Percentiles rank a stretch among this genome's conserved stretches.
Conservation (phyloP, 176 grass and related monocot genomes). For the Cenchrus americanus region DNA sequence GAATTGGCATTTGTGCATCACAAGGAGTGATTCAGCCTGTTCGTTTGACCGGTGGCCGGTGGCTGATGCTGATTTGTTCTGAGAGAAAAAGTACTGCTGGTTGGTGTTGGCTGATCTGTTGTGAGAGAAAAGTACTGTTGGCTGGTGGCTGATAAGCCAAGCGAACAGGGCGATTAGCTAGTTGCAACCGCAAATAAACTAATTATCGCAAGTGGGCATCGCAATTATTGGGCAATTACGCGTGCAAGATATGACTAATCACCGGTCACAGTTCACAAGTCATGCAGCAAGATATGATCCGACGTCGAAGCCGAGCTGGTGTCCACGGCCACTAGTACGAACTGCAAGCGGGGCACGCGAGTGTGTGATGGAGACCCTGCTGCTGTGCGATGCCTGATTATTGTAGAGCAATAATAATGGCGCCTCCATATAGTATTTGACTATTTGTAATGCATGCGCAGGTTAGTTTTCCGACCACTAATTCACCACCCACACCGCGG, state of each 20-base stretch:
- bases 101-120: no score
- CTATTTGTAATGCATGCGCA: neutral
- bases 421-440: neutral
- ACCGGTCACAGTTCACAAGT: neutral
- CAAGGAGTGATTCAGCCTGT: neutral
- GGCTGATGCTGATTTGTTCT: no score
- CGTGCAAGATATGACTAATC: neutral
- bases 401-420: slow-evolving; percentile 40
- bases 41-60: no score
- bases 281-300: neutral
- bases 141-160: no score
- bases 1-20: slow-evolving; percentile 16
- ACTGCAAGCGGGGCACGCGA: neutral
- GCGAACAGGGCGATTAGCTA: no score
- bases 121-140: no score
- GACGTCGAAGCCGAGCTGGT: slow-evolving; percentile 30
- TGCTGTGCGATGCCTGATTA: neutral
- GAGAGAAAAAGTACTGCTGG: no score
- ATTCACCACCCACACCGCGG: neutral
- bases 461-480: neutral
- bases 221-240: slow-evolving; percentile 33
- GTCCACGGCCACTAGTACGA: slow-evolving; percentile 27
- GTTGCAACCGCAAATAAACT: neutral
- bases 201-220: neutral
- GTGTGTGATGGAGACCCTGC: slow-evolving; percentile 20